Percentiles rank a stretch among this genome's conserved stretches.
phyloP scores from a whole-genome alignment of 345 rosid species.

The Clarkia xantiana region DNA sequence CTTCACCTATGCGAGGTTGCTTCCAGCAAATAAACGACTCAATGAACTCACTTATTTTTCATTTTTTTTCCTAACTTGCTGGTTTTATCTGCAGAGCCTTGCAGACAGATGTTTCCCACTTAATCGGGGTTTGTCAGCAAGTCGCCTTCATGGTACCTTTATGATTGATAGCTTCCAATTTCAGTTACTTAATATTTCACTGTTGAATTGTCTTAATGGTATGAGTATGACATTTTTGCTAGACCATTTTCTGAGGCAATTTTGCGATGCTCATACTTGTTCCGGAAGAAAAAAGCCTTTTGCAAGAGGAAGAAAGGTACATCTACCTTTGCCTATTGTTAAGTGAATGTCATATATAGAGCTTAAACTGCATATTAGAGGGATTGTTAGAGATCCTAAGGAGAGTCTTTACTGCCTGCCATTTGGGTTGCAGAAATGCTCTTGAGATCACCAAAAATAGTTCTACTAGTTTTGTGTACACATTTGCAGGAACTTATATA shows the following conservation, averaged over 20 bases:
- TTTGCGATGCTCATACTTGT: conserved; percentile 91
- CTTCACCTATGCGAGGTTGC: conserved; percentile 84
- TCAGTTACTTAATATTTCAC: background rate
- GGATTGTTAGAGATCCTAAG: background rate
- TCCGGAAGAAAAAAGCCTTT: conserved; percentile 41
- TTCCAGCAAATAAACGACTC: conserved; percentile 1
- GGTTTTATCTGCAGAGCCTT: conserved; percentile 41
- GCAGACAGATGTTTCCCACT: conserved; percentile 87
- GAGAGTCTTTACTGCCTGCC: background rate
- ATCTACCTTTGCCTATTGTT: background rate
- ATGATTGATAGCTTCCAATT: background rate
- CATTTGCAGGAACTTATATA: background rate
- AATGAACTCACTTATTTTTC: background rate
- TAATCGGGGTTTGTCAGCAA: conserved; percentile 59
- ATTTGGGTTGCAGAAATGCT: too few species aligned
- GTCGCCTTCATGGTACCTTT: conserved; percentile 72
- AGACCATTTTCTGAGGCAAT: conserved; percentile 80
- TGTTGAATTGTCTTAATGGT: conserved; percentile 7
- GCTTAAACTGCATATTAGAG: background rate
- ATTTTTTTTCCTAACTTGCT: background rate
- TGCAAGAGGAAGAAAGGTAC: conserved; percentile 79
- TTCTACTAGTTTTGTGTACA: background rate
- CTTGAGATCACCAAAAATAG: background rate
- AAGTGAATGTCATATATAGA: background rate
- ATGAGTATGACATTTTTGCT: conserved; percentile 9